Evolutionary conservation across 441 rosid species (phyloP).

Genomic region (Pelargonium myrrhifolium): DNA sequence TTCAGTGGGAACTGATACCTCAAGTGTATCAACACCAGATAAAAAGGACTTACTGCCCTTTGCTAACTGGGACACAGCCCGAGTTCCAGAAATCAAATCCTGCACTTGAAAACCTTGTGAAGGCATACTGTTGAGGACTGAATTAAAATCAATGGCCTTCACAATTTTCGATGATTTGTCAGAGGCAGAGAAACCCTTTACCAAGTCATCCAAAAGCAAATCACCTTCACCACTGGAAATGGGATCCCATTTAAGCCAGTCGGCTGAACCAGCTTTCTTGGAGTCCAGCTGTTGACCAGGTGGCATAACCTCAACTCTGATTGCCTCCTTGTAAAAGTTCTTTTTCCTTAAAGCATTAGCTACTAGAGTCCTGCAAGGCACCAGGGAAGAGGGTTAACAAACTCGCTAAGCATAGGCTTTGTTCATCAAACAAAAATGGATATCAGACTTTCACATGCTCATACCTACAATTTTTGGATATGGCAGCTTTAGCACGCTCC

Average conservation of each 20-base stretch:
- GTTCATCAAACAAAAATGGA: conserved; percentile 1
- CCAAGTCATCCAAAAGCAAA: conserved; percentile 57
- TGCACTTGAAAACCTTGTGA: conserved; percentile 44
- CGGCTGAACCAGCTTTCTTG: conserved; percentile 33
- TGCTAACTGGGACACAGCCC: conserved; percentile 21
- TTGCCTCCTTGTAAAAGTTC: conserved; percentile 63
- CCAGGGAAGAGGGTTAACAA: conserved; percentile 10
- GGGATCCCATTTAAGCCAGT: conserved; percentile 78
- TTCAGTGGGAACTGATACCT: conserved; percentile 16
- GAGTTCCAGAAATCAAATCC: conserved; percentile 34
- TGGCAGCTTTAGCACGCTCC: conserved; percentile 67
- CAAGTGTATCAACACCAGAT: conserved; percentile 12
- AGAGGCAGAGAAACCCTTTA: conserved; percentile 47
- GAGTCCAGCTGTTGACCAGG: conserved; percentile 30
- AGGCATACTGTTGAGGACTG: conserved; percentile 39
- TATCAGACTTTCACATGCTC: conserved; percentile 17
- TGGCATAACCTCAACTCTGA: conserved; percentile 51
- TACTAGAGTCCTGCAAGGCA: conserved; percentile 48
- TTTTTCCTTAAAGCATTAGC: conserved; percentile 58
- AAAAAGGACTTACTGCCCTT: conserved; percentile 14
- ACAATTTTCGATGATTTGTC: conserved; percentile 30
- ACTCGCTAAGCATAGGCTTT: conserved; percentile 10
- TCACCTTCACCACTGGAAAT: conserved; percentile 82
- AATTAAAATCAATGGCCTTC: conserved; percentile 55
- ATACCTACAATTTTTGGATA: conserved; percentile 80